Conservation (phyloP, 2,329 filamentous ascomycete species). For the Metarhizium sp. region DNA sequence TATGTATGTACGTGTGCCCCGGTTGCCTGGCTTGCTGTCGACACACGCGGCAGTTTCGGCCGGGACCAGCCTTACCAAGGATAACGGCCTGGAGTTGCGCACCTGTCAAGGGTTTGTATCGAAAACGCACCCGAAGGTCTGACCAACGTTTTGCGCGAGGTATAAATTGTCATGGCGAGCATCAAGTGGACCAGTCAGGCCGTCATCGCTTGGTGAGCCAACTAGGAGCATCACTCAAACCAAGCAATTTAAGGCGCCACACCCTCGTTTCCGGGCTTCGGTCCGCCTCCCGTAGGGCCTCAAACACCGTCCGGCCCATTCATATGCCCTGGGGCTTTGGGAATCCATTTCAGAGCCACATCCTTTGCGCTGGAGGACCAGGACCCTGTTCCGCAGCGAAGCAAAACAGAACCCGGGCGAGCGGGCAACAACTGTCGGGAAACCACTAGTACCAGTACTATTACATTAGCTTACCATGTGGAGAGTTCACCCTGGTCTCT, state of each 20-base stretch:
- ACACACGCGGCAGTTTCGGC: not conserved
- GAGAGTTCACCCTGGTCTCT: not conserved
- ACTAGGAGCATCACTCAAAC: not conserved
- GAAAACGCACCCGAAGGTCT: not conserved
- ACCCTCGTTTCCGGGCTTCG: slow-evolving; percentile 2
- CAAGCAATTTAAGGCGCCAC: not conserved
- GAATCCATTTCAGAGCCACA: not conserved
- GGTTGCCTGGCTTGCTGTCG: not conserved
- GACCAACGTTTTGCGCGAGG: not conserved
- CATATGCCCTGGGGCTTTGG: not conserved
- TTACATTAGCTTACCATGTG: not conserved
- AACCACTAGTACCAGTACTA: not conserved
- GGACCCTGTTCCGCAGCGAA: not conserved
- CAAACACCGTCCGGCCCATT: not conserved
- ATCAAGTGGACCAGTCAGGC: not conserved
- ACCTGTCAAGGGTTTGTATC: not conserved
- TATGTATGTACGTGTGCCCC: not conserved
- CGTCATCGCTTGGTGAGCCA: not conserved
- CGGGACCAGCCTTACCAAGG: not conserved
- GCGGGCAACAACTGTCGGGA: not conserved
- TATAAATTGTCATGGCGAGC: not conserved
- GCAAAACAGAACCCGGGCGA: not conserved
- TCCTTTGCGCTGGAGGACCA: not conserved
- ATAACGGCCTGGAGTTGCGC: not conserved
- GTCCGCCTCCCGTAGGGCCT: slow-evolving; percentile 2